Evolutionary conservation across 2,329 filamentous ascomycete species (phyloP), one percentile per base, ranked within the genome.

Genomic region (Penicillium sclerotigenum): DNA sequence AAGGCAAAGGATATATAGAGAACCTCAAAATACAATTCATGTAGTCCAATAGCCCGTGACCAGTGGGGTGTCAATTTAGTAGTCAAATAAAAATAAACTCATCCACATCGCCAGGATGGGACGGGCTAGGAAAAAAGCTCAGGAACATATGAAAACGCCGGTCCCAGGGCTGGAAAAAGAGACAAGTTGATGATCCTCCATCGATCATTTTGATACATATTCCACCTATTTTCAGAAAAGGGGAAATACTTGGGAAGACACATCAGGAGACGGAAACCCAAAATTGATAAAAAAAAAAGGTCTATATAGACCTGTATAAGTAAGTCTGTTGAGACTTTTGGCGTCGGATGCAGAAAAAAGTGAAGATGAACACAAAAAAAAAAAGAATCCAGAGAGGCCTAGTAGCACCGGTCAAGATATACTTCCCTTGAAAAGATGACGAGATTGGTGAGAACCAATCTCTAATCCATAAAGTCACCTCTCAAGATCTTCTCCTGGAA

Each of bases 401-500:
- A 8, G 18, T 4, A 29, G 26, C 26, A 18, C 18, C 9, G 18
- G 18, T 18, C 26, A 26, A 4, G 31, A 53, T 45, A 42, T 37
- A 51, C 42, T 48, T 22, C n/a, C 20, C n/a, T 37, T 24, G 42
- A 7, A 37, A 38, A 47, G 48, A 45, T 26, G 37, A 36, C 47
- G 6, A 18, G 26, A 16, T n/a, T n/a, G n/a, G n/a, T n/a, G n/a
- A n/a, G n/a, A n/a, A n/a, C n/a, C n/a, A 13, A 34, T 24, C 29
- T 28, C 64, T 81, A 96, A 71, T 97, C 92, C 91, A 97, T 97
- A 69, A 99, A 97, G 70, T 99, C 94, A 43, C 93, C 94, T 78
- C 96, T 94, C 64, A 99, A 82, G 68, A 99, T 97, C 64, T 95
- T 86, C 81, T 99, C 94, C 75, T 97, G 92, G 78, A 97, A 94